phyloP scores from a whole-genome alignment of 805 yeast genomes.

The Tetrapisispora nanseiensis region DNA sequence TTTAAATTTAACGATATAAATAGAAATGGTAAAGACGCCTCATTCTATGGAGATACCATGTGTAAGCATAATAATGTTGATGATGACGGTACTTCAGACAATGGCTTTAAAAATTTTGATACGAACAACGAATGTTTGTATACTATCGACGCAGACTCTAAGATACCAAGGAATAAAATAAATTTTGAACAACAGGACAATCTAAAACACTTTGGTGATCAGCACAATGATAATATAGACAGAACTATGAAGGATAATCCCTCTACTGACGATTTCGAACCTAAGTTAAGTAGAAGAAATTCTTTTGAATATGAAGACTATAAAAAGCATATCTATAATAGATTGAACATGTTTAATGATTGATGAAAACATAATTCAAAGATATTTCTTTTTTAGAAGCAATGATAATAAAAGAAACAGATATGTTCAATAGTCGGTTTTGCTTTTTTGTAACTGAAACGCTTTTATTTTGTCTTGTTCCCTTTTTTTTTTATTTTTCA shows the following conservation, averaged over 20 bases:
- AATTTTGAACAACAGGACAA: background rate
- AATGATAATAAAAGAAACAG: background rate
- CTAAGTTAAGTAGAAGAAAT: slow-evolving; percentile 3
- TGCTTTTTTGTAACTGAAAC: too few relatives aligned
- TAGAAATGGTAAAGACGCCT: background rate
- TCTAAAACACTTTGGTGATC: background rate
- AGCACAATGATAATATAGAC: background rate
- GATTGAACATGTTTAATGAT: slow-evolving; percentile 20
- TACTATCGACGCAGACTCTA: background rate
- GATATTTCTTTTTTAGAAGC: background rate
- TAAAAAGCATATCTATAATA: slow-evolving; percentile 25
- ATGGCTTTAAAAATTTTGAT: background rate
- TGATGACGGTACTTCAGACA: background rate
- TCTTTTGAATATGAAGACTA: slow-evolving; percentile 26
- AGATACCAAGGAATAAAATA: background rate
- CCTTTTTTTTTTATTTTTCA: too few relatives aligned
- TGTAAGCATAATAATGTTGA: too few relatives aligned
- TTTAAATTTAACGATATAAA: background rate
- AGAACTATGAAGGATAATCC: background rate
- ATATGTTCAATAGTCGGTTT: too few relatives aligned
- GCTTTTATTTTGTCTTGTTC: too few relatives aligned
- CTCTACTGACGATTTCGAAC: background rate
- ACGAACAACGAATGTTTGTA: background rate
- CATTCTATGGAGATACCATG: background rate
- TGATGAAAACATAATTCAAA: background rate